Conservation (phyloP, 768 basidiomycete species). For the Chiua virens region DNA sequence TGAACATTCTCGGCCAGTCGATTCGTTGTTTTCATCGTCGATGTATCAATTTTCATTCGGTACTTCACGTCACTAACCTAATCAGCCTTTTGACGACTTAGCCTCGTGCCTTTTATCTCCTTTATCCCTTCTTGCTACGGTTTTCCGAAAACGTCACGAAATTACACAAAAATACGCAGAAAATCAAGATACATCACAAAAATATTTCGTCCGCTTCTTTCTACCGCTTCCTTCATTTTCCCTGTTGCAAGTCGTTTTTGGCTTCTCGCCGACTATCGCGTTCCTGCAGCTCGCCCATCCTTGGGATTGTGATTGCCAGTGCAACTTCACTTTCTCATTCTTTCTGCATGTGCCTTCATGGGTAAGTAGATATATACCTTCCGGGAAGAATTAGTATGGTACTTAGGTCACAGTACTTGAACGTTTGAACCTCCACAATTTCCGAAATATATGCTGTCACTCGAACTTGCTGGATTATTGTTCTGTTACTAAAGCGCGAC, state of each 20-base stretch:
- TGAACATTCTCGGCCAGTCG: conserved; percentile 31
- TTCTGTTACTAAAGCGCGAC: too few species aligned
- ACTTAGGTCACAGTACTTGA: conserved; percentile 21
- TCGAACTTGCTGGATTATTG: background rate
- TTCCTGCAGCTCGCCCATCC: background rate
- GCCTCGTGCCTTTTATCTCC: conserved; percentile 33
- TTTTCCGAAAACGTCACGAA: conserved; percentile 34
- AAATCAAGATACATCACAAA: conserved; percentile 45
- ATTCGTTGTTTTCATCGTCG: conserved; percentile 28
- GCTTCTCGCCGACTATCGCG: conserved; percentile 4
- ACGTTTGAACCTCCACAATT: conserved; percentile 6
- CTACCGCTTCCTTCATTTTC: conserved; percentile 31
- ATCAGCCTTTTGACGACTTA: conserved; percentile 38
- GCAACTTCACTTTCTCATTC: conserved; percentile 23
- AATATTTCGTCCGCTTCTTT: conserved; percentile 43
- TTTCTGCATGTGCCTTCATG: conserved; percentile 29
- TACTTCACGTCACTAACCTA: conserved; percentile 37
- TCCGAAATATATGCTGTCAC: conserved; percentile 1
- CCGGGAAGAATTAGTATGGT: conserved; percentile 11
- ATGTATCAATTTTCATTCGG: conserved; percentile 34
- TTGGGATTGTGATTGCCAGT: conserved; percentile 24
- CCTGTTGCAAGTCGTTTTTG: conserved; percentile 17
- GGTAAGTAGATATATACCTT: conserved; percentile 46
- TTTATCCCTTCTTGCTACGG: conserved; percentile 40
- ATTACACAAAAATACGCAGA: conserved; percentile 39